Evolutionary conservation across 106 monocot genomes (phyloP).

Genomic region (Phalaenopsis equestris): DNA sequence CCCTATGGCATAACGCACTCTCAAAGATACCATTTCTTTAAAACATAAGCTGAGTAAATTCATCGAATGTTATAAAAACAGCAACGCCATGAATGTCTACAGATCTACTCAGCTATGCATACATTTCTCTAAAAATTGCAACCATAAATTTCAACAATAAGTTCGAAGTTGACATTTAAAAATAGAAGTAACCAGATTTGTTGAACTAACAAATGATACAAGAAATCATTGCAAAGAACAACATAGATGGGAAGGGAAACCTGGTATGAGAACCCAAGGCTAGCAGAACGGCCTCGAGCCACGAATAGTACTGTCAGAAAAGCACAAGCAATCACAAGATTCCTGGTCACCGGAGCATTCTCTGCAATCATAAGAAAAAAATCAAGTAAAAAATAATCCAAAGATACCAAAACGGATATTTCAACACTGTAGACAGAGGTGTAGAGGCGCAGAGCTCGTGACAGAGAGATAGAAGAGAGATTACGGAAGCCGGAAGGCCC

Average conservation of each 20-base stretch:
- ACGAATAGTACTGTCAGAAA: constrained; percentile 38
- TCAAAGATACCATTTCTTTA: too few relatives aligned
- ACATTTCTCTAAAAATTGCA: too few relatives aligned
- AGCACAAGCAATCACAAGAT: constrained; percentile 27
- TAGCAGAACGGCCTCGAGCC: constrained; percentile 17
- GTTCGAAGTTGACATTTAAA: too few relatives aligned
- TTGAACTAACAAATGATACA: neutral
- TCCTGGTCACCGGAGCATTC: constrained; percentile 57
- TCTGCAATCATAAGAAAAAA: constrained; percentile 26
- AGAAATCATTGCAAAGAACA: neutral
- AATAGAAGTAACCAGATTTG: neutral
- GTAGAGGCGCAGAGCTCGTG: neutral
- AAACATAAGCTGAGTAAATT: too few relatives aligned
- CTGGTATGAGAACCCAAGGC: constrained; percentile 45
- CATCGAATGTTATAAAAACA: too few relatives aligned
- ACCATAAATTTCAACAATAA: too few relatives aligned
- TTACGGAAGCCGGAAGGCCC: constrained; percentile 60
- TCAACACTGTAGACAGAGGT: neutral
- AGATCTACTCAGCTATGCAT: too few relatives aligned
- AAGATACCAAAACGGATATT: neutral
- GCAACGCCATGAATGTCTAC: too few relatives aligned
- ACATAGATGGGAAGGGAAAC: constrained; percentile 4
- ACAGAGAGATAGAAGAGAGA: neutral
- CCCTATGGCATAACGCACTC: too few relatives aligned
- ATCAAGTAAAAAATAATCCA: neutral